A percentile compares a stretch with the other conserved stretches of the same genome.
These are phyloP conservation scores for Sistotremastrum suecicum DNA, from an alignment of 768 basidiomycete genomes.

Conservation along the genomic window DNA sequence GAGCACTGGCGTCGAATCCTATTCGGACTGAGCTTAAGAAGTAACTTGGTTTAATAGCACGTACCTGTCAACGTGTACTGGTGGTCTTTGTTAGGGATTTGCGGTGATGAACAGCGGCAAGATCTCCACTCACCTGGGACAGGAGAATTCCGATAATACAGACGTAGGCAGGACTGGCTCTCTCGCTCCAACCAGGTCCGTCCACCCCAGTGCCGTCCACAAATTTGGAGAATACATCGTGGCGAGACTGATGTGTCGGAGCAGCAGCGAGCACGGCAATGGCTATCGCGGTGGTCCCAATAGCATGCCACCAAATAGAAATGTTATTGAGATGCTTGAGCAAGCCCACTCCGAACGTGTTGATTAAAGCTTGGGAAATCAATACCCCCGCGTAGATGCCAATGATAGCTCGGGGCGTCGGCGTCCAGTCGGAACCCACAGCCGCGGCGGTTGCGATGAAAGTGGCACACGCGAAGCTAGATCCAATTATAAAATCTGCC, in stretches of 20 bases:
- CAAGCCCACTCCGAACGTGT: slow-evolving; percentile 58
- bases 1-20: slow-evolving; percentile 67
- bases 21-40: neutral
- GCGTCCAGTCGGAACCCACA: slow-evolving; percentile 42
- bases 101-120: neutral
- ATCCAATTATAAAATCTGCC: neutral
- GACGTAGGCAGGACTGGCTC: slow-evolving; percentile 59
- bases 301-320: slow-evolving; percentile 61
- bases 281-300: slow-evolving; percentile 52
- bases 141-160: slow-evolving; percentile 57
- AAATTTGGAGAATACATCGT: slow-evolving; percentile 58
- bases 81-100: neutral
- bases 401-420: slow-evolving; percentile 44
- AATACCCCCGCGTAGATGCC: slow-evolving; percentile 61
- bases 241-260: slow-evolving; percentile 50
- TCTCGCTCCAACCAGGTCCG: slow-evolving; percentile 44
- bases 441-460: slow-evolving; percentile 55
- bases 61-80: neutral
- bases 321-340: slow-evolving; percentile 57
- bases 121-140: slow-evolving; percentile 56
- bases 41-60: neutral
- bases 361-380: slow-evolving; percentile 52
- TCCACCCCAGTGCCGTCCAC: slow-evolving; percentile 50
- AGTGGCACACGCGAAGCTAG: slow-evolving; percentile 48
- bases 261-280: slow-evolving; percentile 61